Evolutionary conservation across 768 basidiomycete species (phyloP).

Genomic region (Tulasnella sp.): DNA sequence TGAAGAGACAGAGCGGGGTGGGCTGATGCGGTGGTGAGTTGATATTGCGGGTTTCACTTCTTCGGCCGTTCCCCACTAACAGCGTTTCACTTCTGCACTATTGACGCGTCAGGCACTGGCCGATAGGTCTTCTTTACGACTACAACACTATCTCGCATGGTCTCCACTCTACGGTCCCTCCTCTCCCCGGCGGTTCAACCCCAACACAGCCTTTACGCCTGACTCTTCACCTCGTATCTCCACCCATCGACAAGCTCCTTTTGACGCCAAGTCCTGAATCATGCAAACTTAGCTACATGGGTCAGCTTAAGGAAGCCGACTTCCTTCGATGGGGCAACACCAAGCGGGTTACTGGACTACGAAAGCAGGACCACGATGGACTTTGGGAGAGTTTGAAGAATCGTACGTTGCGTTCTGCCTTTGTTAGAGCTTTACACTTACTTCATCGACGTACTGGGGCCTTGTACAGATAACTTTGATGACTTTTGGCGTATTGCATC

Average conservation of each 20-base stretch:
- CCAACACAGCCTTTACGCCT: conserved; percentile 60
- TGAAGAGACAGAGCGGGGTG: conserved; percentile 70
- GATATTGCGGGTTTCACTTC: not conserved
- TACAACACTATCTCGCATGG: conserved; percentile 55
- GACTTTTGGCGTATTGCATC: conserved; percentile 89
- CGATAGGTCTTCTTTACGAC: conserved; percentile 89
- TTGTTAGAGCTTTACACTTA: not conserved
- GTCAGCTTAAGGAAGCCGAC: conserved; percentile 92
- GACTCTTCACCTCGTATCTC: conserved; percentile 77
- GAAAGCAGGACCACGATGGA: conserved; percentile 89
- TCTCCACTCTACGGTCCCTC: conserved; percentile 9
- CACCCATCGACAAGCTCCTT: conserved; percentile 79
- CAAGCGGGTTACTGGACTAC: conserved; percentile 81
- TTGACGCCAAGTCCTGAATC: conserved; percentile 72
- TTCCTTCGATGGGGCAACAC: conserved; percentile 96
- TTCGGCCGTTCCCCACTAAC: not conserved
- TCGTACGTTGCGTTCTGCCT: conserved; percentile 46
- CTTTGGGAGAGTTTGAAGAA: conserved; percentile 96
- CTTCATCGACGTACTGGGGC: not conserved
- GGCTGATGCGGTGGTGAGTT: conserved; percentile 76
- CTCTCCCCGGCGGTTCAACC: conserved; percentile 22
- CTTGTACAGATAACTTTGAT: conserved; percentile 78
- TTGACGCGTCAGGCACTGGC: conserved; percentile 76
- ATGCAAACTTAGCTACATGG: conserved; percentile 92
- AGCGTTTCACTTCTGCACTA: not conserved